A percentile compares a stretch with the other conserved stretches of the same genome.
Conservation (phyloP, 78 protist genomes). For the Isochrysis galbana region DNA sequence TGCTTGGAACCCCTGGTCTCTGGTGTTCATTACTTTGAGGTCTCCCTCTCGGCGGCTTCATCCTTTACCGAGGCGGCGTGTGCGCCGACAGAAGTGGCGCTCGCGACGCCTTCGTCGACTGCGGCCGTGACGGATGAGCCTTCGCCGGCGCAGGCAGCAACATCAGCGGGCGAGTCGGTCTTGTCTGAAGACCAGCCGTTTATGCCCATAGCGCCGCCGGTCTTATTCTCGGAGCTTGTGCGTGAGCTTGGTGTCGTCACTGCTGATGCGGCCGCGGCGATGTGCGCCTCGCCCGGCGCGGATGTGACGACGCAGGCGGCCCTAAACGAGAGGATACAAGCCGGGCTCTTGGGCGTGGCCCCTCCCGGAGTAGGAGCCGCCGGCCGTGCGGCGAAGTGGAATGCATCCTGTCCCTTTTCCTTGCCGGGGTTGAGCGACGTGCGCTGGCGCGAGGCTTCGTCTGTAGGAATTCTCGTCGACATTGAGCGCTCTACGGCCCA, state of each 20-base stretch:
- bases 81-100: no score
- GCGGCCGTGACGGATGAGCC: neutral
- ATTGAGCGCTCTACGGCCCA: neutral
- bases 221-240: neutral
- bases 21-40: neutral
- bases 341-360: neutral
- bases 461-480: neutral
- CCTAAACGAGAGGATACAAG: neutral
- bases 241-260: neutral
- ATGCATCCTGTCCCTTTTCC: neutral
- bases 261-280: neutral
- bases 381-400: neutral
- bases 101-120: no score
- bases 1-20: neutral
- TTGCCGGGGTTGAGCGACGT: neutral
- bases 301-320: neutral
- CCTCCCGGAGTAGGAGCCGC: neutral
- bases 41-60: no score
- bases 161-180: no score
- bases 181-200: no score
- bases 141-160: no score
- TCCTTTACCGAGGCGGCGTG: no score
- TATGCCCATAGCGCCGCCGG: no score
- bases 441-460: neutral
- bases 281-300: neutral